These are phyloP conservation scores for Viola odorata DNA, from an alignment of 345 rosid genomes.

Conservation along the genomic window DNA sequence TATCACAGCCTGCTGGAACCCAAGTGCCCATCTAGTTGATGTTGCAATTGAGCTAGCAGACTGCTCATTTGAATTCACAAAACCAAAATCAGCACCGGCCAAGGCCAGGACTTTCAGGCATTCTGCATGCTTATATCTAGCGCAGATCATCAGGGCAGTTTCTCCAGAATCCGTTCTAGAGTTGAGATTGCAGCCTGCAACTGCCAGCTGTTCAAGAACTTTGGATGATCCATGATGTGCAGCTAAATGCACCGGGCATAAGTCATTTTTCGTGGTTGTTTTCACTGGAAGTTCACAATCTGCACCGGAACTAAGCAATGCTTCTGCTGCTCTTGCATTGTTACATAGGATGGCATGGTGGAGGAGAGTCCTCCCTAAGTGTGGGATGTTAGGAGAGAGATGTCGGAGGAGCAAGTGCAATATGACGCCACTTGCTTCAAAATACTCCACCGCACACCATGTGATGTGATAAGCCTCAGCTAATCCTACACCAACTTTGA, in stretches of 20 bases:
- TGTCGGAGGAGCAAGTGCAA: slow-evolving; percentile 57
- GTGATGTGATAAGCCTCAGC: slow-evolving; percentile 79
- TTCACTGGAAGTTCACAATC: slow-evolving; percentile 47
- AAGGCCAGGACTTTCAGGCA: slow-evolving; percentile 54
- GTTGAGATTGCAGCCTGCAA: slow-evolving; percentile 56
- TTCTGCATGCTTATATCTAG: slow-evolving; percentile 49
- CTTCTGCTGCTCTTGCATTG: slow-evolving; percentile 53
- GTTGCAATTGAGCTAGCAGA: slow-evolving; percentile 53
- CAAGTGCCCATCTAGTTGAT: slow-evolving; percentile 56
- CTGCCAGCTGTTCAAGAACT: slow-evolving; percentile 46
- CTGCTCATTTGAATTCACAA: slow-evolving; percentile 41
- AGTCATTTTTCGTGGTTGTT: slow-evolving; percentile 34
- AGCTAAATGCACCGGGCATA: slow-evolving; percentile 75
- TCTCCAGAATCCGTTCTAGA: slow-evolving; percentile 65
- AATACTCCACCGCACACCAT: slow-evolving; percentile 96
- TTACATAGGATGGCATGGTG: slow-evolving; percentile 89
- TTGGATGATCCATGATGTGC: slow-evolving; percentile 51
- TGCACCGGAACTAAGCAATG: slow-evolving; percentile 57
- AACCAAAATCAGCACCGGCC: slow-evolving; percentile 85
- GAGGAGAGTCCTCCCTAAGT: slow-evolving; percentile 75
- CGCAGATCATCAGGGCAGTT: slow-evolving; percentile 70
- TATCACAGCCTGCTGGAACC: slow-evolving; percentile 53
- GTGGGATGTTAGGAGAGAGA: slow-evolving; percentile 40
- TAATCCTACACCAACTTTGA: slow-evolving; percentile 88
- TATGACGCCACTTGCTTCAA: slow-evolving; percentile 69